Conservation (phyloP, 73 alveolate genomes). For the Paramecium pentaurelia region DNA sequence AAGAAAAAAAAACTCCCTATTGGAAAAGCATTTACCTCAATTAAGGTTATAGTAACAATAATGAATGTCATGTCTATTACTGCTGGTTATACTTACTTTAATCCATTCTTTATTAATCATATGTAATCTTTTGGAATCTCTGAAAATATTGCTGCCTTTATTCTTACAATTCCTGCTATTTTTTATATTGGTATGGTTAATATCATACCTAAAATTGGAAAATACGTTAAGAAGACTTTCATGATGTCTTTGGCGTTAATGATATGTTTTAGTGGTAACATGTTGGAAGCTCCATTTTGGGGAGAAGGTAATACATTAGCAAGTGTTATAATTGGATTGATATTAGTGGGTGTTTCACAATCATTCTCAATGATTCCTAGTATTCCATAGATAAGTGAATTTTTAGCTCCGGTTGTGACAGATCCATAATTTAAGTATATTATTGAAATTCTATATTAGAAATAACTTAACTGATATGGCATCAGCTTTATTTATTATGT, state of each 20-base stretch:
- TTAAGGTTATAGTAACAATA: conserved; percentile 22
- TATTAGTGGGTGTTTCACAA: not conserved
- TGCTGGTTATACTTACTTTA: not conserved
- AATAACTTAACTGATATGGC: conserved; percentile 46
- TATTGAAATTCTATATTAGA: not conserved
- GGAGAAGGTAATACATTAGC: conserved; percentile 32
- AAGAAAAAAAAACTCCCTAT: not conserved
- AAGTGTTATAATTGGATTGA: not conserved
- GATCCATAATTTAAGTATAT: conserved; percentile 32
- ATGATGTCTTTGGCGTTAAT: conserved; percentile 23
- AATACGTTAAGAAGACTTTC: not conserved
- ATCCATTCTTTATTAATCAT: conserved; percentile 23
- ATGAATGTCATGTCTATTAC: conserved; percentile 31
- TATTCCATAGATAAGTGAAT: conserved; percentile 14
- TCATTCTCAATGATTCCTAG: conserved; percentile 13
- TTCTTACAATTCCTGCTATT: conserved; percentile 26
- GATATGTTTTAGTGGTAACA: conserved; percentile 5
- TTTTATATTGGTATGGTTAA: conserved; percentile 32
- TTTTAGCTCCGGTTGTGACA: conserved; percentile 22
- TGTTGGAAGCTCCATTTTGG: conserved; percentile 53
- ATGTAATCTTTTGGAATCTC: conserved; percentile 16
- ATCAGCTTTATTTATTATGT: conserved; percentile 32
- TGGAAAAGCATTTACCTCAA: conserved; percentile 30
- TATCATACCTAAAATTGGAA: not conserved
- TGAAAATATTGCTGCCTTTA: not conserved